Percentiles rank a stretch among this genome's conserved stretches.
Evolutionary conservation across 2,329 filamentous ascomycete species (phyloP).

Genomic region (Neofusicoccum ribis): DNA sequence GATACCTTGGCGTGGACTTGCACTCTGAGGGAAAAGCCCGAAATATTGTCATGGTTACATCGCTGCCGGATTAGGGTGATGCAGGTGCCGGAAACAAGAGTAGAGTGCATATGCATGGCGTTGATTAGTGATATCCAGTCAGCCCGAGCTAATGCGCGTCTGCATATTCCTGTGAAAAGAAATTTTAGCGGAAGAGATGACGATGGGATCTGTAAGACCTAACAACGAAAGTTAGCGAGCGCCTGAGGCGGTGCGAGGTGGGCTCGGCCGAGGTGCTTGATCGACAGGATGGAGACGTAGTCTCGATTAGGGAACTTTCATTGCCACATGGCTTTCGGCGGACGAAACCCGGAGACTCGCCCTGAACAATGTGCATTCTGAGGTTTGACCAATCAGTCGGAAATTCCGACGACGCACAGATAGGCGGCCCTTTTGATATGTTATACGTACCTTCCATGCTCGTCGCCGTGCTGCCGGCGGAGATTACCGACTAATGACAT

Average conservation of each 20-base stretch:
- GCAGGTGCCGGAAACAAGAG: neutral
- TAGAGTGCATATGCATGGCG: neutral
- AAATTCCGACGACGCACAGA: too few species aligned
- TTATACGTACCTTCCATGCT: too few species aligned
- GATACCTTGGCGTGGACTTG: neutral
- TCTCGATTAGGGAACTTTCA: neutral
- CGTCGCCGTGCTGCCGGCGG: too few species aligned
- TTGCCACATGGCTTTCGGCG: neutral
- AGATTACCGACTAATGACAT: too few species aligned
- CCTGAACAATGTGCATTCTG: neutral
- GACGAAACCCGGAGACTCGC: neutral
- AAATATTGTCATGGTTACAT: neutral
- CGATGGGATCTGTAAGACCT: neutral
- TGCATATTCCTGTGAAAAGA: neutral
- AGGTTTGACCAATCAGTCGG: too few species aligned
- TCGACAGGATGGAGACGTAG: neutral
- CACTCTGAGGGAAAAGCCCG: neutral
- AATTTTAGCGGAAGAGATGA: too few species aligned
- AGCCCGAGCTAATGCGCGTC: neutral
- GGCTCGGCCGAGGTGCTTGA: neutral
- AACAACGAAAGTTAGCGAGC: neutral
- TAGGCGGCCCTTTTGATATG: too few species aligned
- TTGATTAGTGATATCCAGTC: neutral
- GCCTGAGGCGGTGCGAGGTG: neutral
- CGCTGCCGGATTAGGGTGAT: neutral